Conservation (phyloP, 1,284 basidiomycete species). For the Stygiomarasmius scandens region DNA sequence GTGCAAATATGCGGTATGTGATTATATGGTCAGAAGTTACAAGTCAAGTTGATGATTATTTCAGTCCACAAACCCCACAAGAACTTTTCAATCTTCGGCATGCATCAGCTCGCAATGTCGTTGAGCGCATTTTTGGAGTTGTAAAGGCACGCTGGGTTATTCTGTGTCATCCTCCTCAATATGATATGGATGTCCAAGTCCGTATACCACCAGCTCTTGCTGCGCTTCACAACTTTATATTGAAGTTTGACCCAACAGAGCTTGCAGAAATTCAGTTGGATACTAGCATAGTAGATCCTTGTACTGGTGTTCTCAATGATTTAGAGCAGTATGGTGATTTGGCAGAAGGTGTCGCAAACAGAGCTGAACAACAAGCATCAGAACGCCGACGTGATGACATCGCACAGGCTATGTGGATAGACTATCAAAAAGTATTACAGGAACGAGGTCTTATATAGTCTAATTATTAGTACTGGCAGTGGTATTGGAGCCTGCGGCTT, state of each 20-base stretch:
- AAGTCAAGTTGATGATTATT: no score
- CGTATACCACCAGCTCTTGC: conserved; percentile 30
- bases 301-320: neutral
- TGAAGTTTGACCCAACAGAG: conserved; percentile 29
- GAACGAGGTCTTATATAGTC: no score
- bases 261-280: neutral
- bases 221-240: conserved; percentile 42
- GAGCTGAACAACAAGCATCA: conserved; percentile 15
- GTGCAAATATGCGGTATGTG: conserved; percentile 23
- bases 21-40: neutral
- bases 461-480: no score
- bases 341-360: neutral
- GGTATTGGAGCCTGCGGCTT: no score
- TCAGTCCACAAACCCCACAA: conserved; percentile 33
- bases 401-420: conserved; percentile 23
- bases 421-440: conserved; percentile 17
- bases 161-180: conserved; percentile 27
- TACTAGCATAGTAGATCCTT: no score
- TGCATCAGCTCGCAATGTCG: conserved; percentile 37
- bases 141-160: conserved; percentile 36
- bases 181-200: conserved; percentile 33
- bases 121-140: conserved; percentile 47
- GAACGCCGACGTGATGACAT: conserved; percentile 17
- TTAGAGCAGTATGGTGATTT: conserved; percentile 2
- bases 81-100: conserved; percentile 46